These are phyloP conservation scores for Boletales sp. DNA, from an alignment of 768 basidiomycete species.

Conservation along the genomic window DNA sequence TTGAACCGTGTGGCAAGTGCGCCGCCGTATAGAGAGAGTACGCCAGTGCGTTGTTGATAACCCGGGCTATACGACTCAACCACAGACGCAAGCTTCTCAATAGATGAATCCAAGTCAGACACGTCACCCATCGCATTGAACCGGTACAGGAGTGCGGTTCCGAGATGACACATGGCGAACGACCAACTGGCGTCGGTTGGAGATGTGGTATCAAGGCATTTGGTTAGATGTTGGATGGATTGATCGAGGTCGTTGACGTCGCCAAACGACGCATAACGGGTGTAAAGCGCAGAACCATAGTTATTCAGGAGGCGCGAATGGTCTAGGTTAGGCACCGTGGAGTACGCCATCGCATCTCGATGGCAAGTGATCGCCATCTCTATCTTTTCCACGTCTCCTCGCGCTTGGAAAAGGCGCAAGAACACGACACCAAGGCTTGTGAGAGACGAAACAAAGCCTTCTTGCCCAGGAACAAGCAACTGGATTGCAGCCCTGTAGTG, in stretches of 20 bases:
- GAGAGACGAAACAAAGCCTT: conserved; percentile 10
- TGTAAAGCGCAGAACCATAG: conserved; percentile 15
- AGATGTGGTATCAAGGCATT: conserved; percentile 14
- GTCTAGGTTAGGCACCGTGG: conserved; percentile 11
- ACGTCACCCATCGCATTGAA: conserved; percentile 8
- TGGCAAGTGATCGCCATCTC: conserved; percentile 20
- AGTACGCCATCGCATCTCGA: conserved; percentile 12
- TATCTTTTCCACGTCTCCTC: conserved; percentile 14
- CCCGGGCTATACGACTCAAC: conserved; percentile 10
- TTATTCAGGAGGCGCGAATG: conserved; percentile 18
- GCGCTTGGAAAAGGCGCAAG: conserved; percentile 2
- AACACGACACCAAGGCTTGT: conserved; percentile 8
- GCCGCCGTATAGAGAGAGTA: conserved; percentile 11
- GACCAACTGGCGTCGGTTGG: conserved; percentile 2
- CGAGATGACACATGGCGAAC: conserved; percentile 14
- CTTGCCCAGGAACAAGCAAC: conserved; percentile 12
- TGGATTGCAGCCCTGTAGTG: conserved; percentile 13
- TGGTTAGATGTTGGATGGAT: conserved; percentile 19
- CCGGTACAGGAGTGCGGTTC: conserved; percentile 1
- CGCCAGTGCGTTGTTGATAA: conserved; percentile 1
- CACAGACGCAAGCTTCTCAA: conserved; percentile 12
- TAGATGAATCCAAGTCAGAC: conserved; percentile 15
- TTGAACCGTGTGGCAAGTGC: conserved; percentile 15
- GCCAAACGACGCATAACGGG: conserved; percentile 12
- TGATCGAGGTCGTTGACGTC: conserved; percentile 19